These are phyloP conservation scores for Starmerella lactis-condensi DNA, from an alignment of 805 yeast species.

Conservation along the genomic window DNA sequence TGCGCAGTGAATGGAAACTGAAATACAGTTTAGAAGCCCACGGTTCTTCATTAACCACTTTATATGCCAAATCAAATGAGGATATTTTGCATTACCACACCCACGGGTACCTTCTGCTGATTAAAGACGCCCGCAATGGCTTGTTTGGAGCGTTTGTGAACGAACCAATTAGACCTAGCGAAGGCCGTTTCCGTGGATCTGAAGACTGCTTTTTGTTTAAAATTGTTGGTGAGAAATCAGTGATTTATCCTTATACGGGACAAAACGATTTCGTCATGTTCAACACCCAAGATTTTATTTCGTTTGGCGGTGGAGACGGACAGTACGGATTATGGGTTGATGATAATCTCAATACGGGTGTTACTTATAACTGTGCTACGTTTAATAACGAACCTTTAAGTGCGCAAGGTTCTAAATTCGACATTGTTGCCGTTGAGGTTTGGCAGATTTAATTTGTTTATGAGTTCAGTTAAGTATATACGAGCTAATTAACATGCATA, in stretches of 20 bases:
- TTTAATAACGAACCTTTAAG: conserved; percentile 76
- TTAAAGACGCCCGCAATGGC: conserved; percentile 45
- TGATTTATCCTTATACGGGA: conserved; percentile 78
- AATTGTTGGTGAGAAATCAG: conserved; percentile 33
- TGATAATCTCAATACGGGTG: conserved; percentile 54
- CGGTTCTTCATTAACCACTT: conserved; percentile 69
- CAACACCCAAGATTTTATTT: conserved; percentile 56
- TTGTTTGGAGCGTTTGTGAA: conserved; percentile 62
- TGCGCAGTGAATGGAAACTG: conserved; percentile 59
- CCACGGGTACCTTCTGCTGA: conserved; percentile 53
- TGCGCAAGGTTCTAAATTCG: conserved; percentile 43
- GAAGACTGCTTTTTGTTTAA: conserved; percentile 93
- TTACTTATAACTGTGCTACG: conserved; percentile 58
- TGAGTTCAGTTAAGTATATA: too few relatives aligned
- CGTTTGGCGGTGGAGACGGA: conserved; percentile 86
- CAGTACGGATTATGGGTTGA: conserved; percentile 85
- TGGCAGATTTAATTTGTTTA: conserved; percentile 40
- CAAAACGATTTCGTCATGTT: conserved; percentile 69
- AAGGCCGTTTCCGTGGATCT: conserved; percentile 61
- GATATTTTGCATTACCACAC: conserved; percentile 23
- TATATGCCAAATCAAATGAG: conserved; percentile 42
- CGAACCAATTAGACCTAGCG: conserved; percentile 51
- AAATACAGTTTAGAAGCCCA: conserved; percentile 77
- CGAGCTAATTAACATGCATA: too few relatives aligned
- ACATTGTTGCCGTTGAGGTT: conserved; percentile 58